Conservation (phyloP, 2,329 filamentous ascomycete genomes). For the Beauveria rudraprayagi region DNA sequence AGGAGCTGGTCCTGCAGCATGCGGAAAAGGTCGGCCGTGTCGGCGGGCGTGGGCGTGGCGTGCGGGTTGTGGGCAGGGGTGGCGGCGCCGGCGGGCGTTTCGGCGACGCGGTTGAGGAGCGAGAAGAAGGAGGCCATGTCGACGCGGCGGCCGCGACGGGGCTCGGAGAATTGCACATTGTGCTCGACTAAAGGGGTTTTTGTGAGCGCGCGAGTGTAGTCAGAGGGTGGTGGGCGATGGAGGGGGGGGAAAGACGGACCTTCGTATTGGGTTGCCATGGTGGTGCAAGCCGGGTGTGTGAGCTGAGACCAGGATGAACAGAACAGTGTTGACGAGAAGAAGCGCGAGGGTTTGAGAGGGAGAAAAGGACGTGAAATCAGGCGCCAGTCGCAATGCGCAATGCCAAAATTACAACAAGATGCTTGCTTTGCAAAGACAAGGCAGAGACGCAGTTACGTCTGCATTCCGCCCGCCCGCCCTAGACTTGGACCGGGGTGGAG, state of each 20-base stretch:
- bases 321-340: too few species aligned
- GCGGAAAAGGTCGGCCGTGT: constrained; percentile 48
- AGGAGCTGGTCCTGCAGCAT: constrained; percentile 52
- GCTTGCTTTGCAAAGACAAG: not conserved
- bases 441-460: constrained; percentile 12
- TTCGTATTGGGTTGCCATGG: constrained; percentile 52
- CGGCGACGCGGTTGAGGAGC: constrained; percentile 45
- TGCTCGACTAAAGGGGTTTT: constrained; percentile 47
- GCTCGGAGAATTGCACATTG: constrained; percentile 43
- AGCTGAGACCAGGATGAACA: not conserved
- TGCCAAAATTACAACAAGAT: not conserved
- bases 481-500: not conserved
- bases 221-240: not conserved
- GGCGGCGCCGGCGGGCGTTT: constrained; percentile 25
- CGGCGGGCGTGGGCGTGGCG: constrained; percentile 52
- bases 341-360: not conserved
- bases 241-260: constrained; percentile 24
- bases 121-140: constrained; percentile 58
- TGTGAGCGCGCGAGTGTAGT: not conserved
- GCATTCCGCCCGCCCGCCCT: not conserved
- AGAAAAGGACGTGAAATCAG: not conserved
- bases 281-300: not conserved
- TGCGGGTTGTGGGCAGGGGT: constrained; percentile 42
- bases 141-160: constrained; percentile 40
- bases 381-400: constrained; percentile 7